Base-by-base conservation (phyloP, 495 filamentous ascomycete genomes). In the Sabuloglossum arenarium region DNA sequence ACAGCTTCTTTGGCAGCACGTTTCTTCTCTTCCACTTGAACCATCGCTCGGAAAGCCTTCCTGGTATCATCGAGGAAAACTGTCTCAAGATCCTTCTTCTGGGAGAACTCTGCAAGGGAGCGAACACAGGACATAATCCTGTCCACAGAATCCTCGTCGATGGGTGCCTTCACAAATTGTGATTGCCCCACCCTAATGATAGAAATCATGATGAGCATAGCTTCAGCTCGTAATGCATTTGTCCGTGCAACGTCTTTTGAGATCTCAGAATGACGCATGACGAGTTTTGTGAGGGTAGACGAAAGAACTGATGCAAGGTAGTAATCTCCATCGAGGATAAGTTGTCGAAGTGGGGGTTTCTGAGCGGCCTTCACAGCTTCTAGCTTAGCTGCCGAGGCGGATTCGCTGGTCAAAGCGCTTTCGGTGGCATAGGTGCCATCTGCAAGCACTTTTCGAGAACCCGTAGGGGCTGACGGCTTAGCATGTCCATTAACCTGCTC, bases 131-230 rank as follows among this genome's bases (percentile, higher is more conserved):
- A 85, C 88, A 97, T 94, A 64, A 99, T 89, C 59, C 93, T 79
- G 69, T 99, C 93, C 10, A 97, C 79, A 0, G 90, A 95, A 64
- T 99, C 93, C 66, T 99, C 93, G 62, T 99, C 93, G 58, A 99
- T 96, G 2, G 88, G 86, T 6, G 86, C 84, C 70, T 96, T 96
- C 64, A 94, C 93, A 58, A 99, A 99, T 61, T 91, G 86, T 8
- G 88, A 95, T 69, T 99, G 93, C 12, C 93, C 93, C 58, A 94
- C 93, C 59, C 93, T 87, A 60, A 96, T 85, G 63, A 99, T 91
- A 21, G 89, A 95, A 60, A 97, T 95, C 88, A 98, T 95, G 66
- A 97, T 97, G 45, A 97, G 75, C 93, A 97, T 99, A 29, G 93
- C 93, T 69, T 99, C 93, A 3, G 91, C 91, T 25, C 86, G 83